A percentile compares a stretch with the other conserved stretches of the same genome.
Evolutionary conservation across 2,329 filamentous ascomycete genomes (phyloP).

Genomic region (Pyrenophora graminea): DNA sequence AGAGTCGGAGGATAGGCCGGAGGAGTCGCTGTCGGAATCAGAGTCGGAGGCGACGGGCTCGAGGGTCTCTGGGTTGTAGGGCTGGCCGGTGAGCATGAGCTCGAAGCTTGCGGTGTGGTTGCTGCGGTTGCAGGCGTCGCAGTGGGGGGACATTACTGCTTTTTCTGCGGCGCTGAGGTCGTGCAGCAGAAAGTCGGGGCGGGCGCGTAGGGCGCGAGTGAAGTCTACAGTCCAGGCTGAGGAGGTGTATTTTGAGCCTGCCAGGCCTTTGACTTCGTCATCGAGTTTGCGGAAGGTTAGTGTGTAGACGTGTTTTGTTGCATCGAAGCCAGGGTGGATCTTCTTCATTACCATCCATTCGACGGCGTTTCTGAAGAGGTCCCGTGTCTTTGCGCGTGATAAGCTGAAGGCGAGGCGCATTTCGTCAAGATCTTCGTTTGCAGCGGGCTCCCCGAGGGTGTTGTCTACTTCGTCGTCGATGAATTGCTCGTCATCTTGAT

Average conservation of each 20-base stretch:
- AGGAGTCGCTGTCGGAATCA: conserved; percentile 19
- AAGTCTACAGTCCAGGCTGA: conserved; percentile 72
- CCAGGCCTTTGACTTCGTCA: conserved; percentile 69
- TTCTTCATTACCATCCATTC: conserved; percentile 84
- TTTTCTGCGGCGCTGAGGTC: conserved; percentile 25
- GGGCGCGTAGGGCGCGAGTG: conserved; percentile 64
- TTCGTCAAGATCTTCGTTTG: conserved; percentile 52
- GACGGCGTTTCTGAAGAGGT: conserved; percentile 73
- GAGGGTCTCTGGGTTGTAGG: conserved; percentile 69
- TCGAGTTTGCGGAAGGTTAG: conserved; percentile 73
- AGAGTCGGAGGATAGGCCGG: conserved; percentile 25
- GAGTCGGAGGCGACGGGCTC: conserved; percentile 60
- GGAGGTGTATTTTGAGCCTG: conserved; percentile 72
- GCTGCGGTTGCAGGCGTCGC: conserved; percentile 72
- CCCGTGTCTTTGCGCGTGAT: conserved; percentile 68
- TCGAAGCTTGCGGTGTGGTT: conserved; percentile 69
- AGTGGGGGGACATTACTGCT: conserved; percentile 47
- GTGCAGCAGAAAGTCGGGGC: conserved; percentile 60
- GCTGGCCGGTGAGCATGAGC: conserved; percentile 65
- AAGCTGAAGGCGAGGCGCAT: conserved; percentile 74
- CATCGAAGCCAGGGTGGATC: conserved; percentile 71
- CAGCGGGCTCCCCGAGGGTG: conserved; percentile 52
- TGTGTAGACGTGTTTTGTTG: conserved; percentile 66
- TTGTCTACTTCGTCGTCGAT: conserved; percentile 65
- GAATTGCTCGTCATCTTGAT: conserved; percentile 66